phyloP scores from a whole-genome alignment of 2,329 filamentous ascomycete genomes.

The Hypoxylon sp. region DNA sequence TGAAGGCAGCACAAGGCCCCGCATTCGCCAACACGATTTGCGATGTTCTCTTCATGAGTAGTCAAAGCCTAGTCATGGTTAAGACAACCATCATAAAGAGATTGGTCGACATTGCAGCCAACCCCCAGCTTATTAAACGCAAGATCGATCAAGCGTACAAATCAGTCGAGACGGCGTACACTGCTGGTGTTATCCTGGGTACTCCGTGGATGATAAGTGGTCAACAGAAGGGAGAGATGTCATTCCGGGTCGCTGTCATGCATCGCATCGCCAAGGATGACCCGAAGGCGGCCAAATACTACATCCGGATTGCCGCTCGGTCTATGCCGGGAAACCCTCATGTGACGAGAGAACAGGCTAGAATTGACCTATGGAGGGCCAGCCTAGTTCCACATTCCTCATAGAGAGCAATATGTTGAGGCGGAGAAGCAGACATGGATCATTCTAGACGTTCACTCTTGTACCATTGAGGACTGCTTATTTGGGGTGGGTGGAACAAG shows the following conservation, averaged over 20 bases:
- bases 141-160: no score
- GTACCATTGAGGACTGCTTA: no score
- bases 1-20: background rate
- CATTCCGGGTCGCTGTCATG: background rate
- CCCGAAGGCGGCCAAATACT: background rate
- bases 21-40: background rate
- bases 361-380: background rate
- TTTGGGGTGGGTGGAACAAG: no score
- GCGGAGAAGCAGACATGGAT: no score
- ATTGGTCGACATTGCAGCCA: background rate
- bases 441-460: no score
- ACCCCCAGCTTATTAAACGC: no score
- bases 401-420: no score
- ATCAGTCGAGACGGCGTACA: no score
- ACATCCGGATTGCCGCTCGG: background rate
- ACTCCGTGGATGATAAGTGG: background rate
- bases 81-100: background rate
- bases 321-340: background rate
- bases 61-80: background rate
- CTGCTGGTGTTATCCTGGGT: background rate
- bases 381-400: no score
- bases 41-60: background rate
- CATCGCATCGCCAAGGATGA: background rate
- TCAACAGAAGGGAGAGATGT: background rate
- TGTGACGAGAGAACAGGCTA: background rate